Conservation (phyloP, 1,284 basidiomycete genomes). For the Rhizoctonia solani region DNA sequence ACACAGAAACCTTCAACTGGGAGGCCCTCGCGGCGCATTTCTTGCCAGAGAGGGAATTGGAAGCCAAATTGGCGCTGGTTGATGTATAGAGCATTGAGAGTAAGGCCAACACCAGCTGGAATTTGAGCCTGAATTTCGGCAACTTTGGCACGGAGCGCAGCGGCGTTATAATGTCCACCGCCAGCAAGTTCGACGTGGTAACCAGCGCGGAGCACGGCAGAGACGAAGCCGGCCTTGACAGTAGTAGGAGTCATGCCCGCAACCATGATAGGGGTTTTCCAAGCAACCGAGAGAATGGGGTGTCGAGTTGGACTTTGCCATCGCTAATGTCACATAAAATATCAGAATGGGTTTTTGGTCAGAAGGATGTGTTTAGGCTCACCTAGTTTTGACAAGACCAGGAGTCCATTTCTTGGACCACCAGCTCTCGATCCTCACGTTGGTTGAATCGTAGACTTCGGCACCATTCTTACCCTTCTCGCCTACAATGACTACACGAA, state of each 20-base stretch:
- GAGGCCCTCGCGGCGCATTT: slow-evolving; percentile 93
- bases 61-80: slow-evolving; percentile 97
- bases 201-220: slow-evolving; percentile 89
- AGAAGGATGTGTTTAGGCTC: slow-evolving; percentile 41
- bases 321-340: slow-evolving; percentile 58
- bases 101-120: slow-evolving; percentile 86
- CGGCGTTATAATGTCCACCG: slow-evolving; percentile 93
- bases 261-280: slow-evolving; percentile 99
- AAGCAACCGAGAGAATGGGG: slow-evolving; percentile 91
- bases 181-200: slow-evolving; percentile 97
- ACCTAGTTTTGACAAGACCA: slow-evolving; percentile 87
- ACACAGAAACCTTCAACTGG: slow-evolving; percentile 98
- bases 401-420: slow-evolving; percentile 92
- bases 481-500: slow-evolving; percentile 84
- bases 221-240: slow-evolving; percentile 90
- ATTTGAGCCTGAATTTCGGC: slow-evolving; percentile 84
- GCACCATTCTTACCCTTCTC: slow-evolving; percentile 84
- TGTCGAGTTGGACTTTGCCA: slow-evolving; percentile 90
- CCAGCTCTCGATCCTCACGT: slow-evolving; percentile 78
- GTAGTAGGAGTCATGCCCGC: slow-evolving; percentile 98
- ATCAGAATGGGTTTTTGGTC: slow-evolving; percentile 3
- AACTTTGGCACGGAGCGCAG: slow-evolving; percentile 86
- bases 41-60: slow-evolving; percentile 97
- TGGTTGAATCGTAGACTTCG: slow-evolving; percentile 75
- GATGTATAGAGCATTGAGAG: slow-evolving; percentile 96